Evolutionary conservation across 495 filamentous ascomycete genomes (phyloP).

Genomic region (Talaromyces liani): DNA sequence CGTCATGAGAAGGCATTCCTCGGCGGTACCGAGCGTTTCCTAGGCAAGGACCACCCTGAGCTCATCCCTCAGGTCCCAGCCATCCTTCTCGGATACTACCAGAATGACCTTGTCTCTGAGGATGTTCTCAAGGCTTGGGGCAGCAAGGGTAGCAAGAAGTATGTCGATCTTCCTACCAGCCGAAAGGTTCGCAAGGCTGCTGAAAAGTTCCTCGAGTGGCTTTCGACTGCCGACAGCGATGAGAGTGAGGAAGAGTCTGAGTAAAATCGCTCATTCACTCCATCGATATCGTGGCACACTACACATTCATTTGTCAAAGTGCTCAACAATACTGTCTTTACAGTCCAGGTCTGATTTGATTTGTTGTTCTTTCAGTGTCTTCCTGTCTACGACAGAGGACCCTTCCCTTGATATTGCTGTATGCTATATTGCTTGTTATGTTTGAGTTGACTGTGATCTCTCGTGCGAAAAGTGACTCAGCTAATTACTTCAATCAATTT

Average conservation of each 20-base stretch:
- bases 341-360: background rate
- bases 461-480: background rate
- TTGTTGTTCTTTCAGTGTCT: background rate
- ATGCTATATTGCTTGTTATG: background rate
- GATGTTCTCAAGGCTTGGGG: constrained; percentile 88
- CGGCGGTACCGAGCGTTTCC: constrained; percentile 91
- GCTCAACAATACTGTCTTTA: background rate
- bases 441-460: background rate
- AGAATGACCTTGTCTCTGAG: constrained; percentile 80
- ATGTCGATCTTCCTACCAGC: constrained; percentile 80
- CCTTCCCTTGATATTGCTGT: background rate
- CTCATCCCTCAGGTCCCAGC: constrained; percentile 72
- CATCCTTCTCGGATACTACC: constrained; percentile 80
- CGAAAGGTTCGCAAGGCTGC: constrained; percentile 95
- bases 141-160: constrained; percentile 92
- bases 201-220: constrained; percentile 89
- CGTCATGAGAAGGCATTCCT: constrained; percentile 94
- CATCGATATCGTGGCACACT: background rate
- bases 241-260: constrained; percentile 60
- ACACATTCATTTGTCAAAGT: background rate
- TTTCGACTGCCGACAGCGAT: constrained; percentile 83
- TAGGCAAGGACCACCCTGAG: constrained; percentile 73
- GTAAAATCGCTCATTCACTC: constrained; percentile 13
- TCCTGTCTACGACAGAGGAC: background rate
- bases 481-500: background rate